Evolutionary conservation across 1,139 yeast genomes (phyloP), one percentile per base, ranked within the genome.

Genomic region (Diutina siamensis): DNA sequence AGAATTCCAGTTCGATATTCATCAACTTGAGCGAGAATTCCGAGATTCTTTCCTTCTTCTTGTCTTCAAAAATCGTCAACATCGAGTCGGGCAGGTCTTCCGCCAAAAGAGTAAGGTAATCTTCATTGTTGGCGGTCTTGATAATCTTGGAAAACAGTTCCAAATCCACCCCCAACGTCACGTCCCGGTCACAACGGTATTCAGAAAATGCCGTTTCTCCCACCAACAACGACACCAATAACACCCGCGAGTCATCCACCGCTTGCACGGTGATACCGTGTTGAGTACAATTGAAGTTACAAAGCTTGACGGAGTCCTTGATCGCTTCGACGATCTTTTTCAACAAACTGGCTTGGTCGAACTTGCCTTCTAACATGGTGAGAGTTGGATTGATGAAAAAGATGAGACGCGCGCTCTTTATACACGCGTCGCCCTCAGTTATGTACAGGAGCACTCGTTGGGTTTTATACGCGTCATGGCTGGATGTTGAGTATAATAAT

Each of bases 251-350:
- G 60, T 88, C 95, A 66, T 92, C 99, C 56, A 92, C 94, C 20
- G 98, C 97, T 69, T 92, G 97, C 21, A 94, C 94, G 18, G 95
- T 84, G 57, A 92, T 83, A 52, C 99, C 99, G 53, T 82, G 79
- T 64, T 86, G 95, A 19, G 95, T 80, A 68, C 97, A 92, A 68
- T 89, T 94, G 73, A 92, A 87, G 74, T 92, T 92, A 71, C 97
- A 92, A 57, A 88, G 75, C 60, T 85, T 85, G 52, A 92, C 96
- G 61, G 94, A 81, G 60, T 92, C 98, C 62, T 87, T 85, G 62
- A 88, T 83, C 49, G 97, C 80, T 57, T 92, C 97, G 58, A 88
- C 83, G 59, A 87, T 80, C 75, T 85, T 87, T 67, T 92, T 92
- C 62, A 94, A 78, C 57, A 88, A 76, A 51, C 89, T 76, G 50